Percentiles rank a stretch among this genome's conserved stretches.
phyloP scores from a whole-genome alignment of 768 basidiomycete genomes.

The Tylopilus sp. region DNA sequence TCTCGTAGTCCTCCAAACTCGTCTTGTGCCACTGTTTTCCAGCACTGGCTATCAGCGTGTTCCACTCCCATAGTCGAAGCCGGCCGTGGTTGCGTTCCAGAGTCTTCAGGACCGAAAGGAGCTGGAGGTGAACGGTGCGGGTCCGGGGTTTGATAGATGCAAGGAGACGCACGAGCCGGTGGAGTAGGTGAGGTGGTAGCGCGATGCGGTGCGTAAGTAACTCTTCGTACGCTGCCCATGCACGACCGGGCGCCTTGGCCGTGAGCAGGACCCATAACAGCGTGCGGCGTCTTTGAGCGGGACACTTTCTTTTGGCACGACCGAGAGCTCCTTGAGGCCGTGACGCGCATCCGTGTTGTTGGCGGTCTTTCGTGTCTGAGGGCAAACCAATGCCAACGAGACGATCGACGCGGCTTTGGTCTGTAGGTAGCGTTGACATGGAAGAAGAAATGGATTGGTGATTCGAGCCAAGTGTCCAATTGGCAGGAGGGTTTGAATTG shows the following conservation, averaged over 20 bases:
- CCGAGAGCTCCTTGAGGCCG: neutral
- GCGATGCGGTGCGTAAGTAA: slow-evolving; percentile 24
- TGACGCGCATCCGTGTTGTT: neutral
- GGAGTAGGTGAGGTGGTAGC: slow-evolving; percentile 46
- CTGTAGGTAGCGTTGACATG: neutral
- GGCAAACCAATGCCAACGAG: slow-evolving; percentile 5
- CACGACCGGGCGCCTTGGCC: slow-evolving; percentile 30
- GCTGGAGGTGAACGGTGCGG: slow-evolving; percentile 55
- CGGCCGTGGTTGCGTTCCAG: slow-evolving; percentile 53
- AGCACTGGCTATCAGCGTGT: slow-evolving; percentile 63
- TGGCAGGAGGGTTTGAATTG: neutral
- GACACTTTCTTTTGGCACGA: slow-evolving; percentile 14
- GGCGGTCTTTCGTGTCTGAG: slow-evolving; percentile 7
- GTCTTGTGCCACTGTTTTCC: slow-evolving; percentile 65
- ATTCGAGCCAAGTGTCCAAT: neutral
- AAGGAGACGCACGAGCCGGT: slow-evolving; percentile 61
- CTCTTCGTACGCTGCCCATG: slow-evolving; percentile 44
- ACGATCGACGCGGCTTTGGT: slow-evolving; percentile 2
- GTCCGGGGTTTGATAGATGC: slow-evolving; percentile 52
- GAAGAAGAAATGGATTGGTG: neutral
- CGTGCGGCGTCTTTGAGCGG: slow-evolving; percentile 19
- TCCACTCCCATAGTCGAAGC: slow-evolving; percentile 70
- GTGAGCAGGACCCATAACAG: slow-evolving; percentile 34
- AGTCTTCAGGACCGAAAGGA: slow-evolving; percentile 63
- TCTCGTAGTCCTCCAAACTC: slow-evolving; percentile 52